Conservation (phyloP, 1,284 basidiomycete species). For the Sanghuangporus sanghuang region DNA sequence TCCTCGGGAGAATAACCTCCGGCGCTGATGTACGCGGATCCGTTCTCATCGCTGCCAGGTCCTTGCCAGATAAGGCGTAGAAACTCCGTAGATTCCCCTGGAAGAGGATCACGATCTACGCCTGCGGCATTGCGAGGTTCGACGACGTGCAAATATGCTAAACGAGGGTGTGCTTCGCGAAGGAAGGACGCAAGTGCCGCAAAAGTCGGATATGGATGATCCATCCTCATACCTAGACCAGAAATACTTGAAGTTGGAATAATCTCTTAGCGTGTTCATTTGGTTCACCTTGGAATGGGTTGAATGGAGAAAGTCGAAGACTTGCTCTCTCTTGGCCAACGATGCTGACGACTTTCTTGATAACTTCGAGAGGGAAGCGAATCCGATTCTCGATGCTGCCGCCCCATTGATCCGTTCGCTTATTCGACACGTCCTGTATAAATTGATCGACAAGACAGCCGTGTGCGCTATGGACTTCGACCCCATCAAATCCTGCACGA, state of each 20-base stretch:
- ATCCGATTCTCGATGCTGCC: conserved; percentile 42
- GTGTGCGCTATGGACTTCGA: conserved; percentile 22
- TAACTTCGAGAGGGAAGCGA: conserved; percentile 38
- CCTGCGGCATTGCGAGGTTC: conserved; percentile 28
- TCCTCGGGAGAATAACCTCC: conserved; percentile 29
- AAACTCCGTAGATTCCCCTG: conserved; percentile 27
- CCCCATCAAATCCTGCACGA: conserved; percentile 31
- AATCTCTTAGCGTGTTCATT: not conserved
- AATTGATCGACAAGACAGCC: conserved; percentile 23
- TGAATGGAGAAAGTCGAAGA: conserved; percentile 28
- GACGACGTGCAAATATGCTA: conserved; percentile 57
- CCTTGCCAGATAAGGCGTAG: conserved; percentile 29
- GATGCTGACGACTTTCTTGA: conserved; percentile 25
- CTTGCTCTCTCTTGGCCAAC: conserved; percentile 26
- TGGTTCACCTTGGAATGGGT: not conserved
- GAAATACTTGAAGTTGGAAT: not conserved
- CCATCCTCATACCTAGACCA: conserved; percentile 27
- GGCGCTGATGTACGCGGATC: conserved; percentile 33
- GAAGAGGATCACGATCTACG: conserved; percentile 10
- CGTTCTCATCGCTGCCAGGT: conserved; percentile 8
- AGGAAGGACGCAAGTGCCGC: conserved; percentile 31
- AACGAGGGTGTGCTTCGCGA: conserved; percentile 33
- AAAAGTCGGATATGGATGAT: conserved; percentile 37
- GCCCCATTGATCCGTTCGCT: conserved; percentile 46
- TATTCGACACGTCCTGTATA: conserved; percentile 23